Base-by-base conservation (phyloP, 2,329 filamentous ascomycete genomes). In the Tolypocladium endophyticum region DNA sequence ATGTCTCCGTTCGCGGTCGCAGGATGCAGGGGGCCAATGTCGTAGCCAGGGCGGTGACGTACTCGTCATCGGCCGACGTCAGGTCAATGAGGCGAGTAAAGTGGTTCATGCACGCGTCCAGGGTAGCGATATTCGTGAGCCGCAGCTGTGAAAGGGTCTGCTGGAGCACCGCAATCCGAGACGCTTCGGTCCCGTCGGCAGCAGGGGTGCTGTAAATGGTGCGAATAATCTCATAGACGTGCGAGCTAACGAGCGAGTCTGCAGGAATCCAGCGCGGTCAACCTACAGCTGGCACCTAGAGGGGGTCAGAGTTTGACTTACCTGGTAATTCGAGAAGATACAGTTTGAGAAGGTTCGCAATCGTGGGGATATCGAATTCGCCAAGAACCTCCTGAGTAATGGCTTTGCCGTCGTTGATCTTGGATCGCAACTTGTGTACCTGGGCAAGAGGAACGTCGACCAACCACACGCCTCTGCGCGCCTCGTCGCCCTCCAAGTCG, bases 181-280 rank as follows among this genome's bases (percentile, higher is more conserved):
- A 87, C 57, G 86, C 81, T 67, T 96, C 90, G 4, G 87, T 86
- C 20, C 85, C 83, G 60, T 96, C 90, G 50, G 88, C 83, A 55
- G 88, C 81, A 16, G 91, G 87, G 18, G 89, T 92, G 55, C 86
- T 87, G 78, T 99, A 99, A 64, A 99, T 95, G 2, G 92, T 97
- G 76, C 96, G 92, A 71, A 99, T 87, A 70, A 99, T 97, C 77
- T 99, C 95, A 73, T 99, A 99, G 61, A 99, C 92, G 72, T 97
- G 93, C 47, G 92, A 96, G 60, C 94, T 97, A 62, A 99, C 93
- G 63, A 99, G 82, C n/a, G 94, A 97, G 75, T 99, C 94, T 94
- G 65, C 12, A 55, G 25, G 23, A 4, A 50, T 63, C 75, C 62
- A 78, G 58, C 43, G 18, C 14, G 25, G n/a, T 52, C 41, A 20